Conservation (phyloP, 2,329 filamentous ascomycete genomes). For the Fusarium buxicola region DNA sequence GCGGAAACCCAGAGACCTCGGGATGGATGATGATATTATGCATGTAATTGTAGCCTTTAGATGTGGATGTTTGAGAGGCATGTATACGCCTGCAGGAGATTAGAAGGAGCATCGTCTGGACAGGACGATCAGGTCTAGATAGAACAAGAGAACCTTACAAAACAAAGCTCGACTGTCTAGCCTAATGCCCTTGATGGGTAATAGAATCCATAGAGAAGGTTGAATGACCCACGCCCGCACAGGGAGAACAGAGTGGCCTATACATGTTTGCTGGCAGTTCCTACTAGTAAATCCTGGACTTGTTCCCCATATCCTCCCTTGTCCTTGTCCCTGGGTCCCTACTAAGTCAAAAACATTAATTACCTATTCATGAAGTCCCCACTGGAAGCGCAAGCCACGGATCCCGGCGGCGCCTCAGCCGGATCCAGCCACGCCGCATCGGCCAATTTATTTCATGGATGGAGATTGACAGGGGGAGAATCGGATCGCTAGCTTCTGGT, state of each 20-base stretch:
- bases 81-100: neutral
- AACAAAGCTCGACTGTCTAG: neutral
- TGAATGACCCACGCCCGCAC: too few relatives aligned
- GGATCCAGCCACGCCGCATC: constrained; percentile 28
- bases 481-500: neutral
- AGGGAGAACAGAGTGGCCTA: too few relatives aligned
- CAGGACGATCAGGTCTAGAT: constrained; percentile 5
- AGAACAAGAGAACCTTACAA: constrained; percentile 21
- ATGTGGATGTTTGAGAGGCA: constrained; percentile 13
- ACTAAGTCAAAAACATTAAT: too few relatives aligned
- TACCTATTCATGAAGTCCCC: neutral
- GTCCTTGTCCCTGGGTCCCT: neutral
- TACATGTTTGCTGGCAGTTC: neutral
- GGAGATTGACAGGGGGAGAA: constrained; percentile 12
- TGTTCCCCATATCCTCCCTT: neutral
- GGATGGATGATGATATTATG: constrained; percentile 35
- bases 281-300: neutral
- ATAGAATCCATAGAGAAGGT: too few relatives aligned
- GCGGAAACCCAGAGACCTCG: constrained; percentile 10
- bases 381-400: constrained; percentile 4
- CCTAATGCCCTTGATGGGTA: neutral
- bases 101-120: constrained; percentile 5
- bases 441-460: constrained; percentile 13
- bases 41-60: constrained; percentile 26
- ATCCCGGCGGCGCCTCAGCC: constrained; percentile 26